phyloP scores from a whole-genome alignment of 371 early-diverging fungal species.

The Mortierella sp. region DNA sequence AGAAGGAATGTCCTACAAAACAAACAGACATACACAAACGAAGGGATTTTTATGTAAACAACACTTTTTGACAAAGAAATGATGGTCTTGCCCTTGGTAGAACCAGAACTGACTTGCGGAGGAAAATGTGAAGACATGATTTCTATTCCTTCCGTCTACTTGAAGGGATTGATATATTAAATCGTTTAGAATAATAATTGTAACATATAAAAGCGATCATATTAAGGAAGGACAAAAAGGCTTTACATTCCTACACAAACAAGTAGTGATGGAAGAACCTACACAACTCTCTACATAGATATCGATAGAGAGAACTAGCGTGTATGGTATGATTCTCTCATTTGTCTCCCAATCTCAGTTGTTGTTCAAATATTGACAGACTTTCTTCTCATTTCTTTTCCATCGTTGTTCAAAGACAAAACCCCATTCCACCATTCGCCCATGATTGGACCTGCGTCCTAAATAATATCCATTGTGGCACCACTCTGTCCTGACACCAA shows the following conservation, averaged over 20 bases:
- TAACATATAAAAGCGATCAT: neutral
- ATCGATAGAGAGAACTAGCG: neutral
- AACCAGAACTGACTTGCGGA: neutral
- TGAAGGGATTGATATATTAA: neutral
- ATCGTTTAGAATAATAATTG: neutral
- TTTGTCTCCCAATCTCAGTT: neutral
- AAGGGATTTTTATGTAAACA: neutral
- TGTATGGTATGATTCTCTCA: neutral
- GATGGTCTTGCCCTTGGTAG: neutral
- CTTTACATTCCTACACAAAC: too few species aligned
- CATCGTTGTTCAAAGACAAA: neutral
- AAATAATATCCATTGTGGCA: neutral
- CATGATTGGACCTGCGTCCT: neutral
- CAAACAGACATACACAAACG: neutral
- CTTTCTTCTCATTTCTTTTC: neutral
- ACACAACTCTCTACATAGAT: too few species aligned
- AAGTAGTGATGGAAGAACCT: neutral
- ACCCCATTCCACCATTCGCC: neutral
- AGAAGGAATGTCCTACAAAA: neutral
- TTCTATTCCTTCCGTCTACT: neutral
- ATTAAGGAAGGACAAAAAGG: neutral
- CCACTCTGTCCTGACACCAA: neutral
- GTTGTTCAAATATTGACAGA: neutral
- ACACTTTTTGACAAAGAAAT: neutral
- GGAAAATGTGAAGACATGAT: neutral